These are phyloP conservation scores for Gracilaria gracilis DNA, from an alignment of 23 red algal genomes.

Conservation along the genomic window DNA sequence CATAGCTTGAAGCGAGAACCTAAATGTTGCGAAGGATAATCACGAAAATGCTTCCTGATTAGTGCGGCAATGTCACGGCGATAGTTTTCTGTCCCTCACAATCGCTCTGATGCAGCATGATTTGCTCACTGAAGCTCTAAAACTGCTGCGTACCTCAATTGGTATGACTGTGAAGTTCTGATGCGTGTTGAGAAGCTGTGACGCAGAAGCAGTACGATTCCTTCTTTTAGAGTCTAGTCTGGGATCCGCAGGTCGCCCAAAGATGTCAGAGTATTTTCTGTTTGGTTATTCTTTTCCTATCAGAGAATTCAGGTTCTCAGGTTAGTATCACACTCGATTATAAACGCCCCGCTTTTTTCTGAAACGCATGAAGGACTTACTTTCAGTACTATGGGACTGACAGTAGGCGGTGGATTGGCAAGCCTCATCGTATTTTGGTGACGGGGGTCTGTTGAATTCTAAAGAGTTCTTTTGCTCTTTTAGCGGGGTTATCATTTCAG, in stretches of 20 bases:
- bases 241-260: not conserved
- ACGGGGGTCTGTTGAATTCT: slow-evolving; percentile 34
- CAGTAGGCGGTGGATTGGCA: slow-evolving; percentile 36
- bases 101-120: not conserved
- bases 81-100: not conserved
- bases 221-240: slow-evolving; percentile 31
- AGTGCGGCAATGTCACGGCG: not conserved
- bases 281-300: slow-evolving; percentile 7
- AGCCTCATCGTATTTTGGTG: slow-evolving; percentile 69
- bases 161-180: slow-evolving; percentile 60
- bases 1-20: slow-evolving; percentile 68
- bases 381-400: slow-evolving; percentile 14
- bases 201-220: slow-evolving; percentile 20
- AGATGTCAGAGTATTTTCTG: slow-evolving; percentile 8
- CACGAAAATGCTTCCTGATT: not conserved
- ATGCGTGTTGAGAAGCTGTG: slow-evolving; percentile 50
- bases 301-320: not conserved
- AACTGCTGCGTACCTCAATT: slow-evolving; percentile 51
- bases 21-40: not conserved
- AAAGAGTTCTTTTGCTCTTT: slow-evolving; percentile 12
- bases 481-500: not conserved
- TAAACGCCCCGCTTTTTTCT: not conserved
- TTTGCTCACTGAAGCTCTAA: not conserved
- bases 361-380: not conserved
- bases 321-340: not conserved